Base-by-base conservation (phyloP, 345 rosid species). In the Syzygium jambos region DNA sequence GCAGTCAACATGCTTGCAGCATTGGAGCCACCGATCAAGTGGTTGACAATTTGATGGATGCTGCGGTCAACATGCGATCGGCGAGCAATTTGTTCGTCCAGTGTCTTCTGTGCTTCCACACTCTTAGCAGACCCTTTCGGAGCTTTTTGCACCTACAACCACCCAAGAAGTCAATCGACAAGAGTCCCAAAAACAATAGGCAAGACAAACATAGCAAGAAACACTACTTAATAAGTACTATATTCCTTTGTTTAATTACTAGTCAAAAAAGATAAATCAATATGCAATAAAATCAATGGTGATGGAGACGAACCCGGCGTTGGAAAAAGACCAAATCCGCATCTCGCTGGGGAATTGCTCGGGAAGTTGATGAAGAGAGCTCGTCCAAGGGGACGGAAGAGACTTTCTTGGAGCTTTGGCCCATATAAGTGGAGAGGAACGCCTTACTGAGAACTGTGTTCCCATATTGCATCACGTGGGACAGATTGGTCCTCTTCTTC, bases 401-500 rank as follows among this genome's bases (percentile, higher is more conserved):
- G 78, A 89, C 85, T 9, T 56, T 80, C 21, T 83, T 87, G 43
- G 93, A 90, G 86, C 85, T 89, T 17, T 86, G 29, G 78, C 97
- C 95, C 85, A 94, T 85, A 85, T 93, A 95, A 80, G 89, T 56
- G 15, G 77, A 89, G 22, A 94, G 88, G 52, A 88, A 56, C 29
- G 91, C 93, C 8, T 87, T 54, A 11, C 56, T 25, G 19, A 94
- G 87, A 65, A 63, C 34, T 54, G 43, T 23, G 78, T 91, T 57
- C 85, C 98, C 98, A 73, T 91, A 95, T 87, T 88, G 91, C 92
- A 89, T 90, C 6, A 95, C 97, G 89, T 95, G 96, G 87, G 98
- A 95, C 41, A 25, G 41, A 27, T 43, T n/a, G 30, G 87, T 91
- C 89, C 98, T 92, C 84, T 93, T 92, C 65, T 85, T 90, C 29